Percentiles rank a stretch among this genome's conserved stretches.
Conservation (phyloP, 192 early-diverging fungal genomes). For the Entomortierella beljakovae region DNA sequence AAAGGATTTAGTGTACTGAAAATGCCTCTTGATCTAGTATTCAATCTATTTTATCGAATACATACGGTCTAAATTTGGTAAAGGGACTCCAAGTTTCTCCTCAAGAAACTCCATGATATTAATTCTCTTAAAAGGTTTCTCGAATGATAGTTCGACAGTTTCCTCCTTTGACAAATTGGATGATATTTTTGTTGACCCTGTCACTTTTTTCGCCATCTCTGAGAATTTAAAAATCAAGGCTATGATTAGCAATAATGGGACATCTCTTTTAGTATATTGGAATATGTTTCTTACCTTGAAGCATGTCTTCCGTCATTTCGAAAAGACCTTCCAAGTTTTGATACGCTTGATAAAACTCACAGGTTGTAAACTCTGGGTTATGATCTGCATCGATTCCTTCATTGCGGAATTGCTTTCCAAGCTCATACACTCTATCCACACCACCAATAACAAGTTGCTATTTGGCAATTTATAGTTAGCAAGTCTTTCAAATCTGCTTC, state of each 20-base stretch:
- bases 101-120: conserved; percentile 66
- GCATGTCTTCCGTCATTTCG: conserved; percentile 75
- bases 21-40: no score
- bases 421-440: conserved; percentile 85
- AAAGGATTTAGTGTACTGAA: no score
- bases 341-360: conserved; percentile 90
- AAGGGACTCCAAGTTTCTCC: conserved; percentile 42
- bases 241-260: neutral
- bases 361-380: conserved; percentile 93
- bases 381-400: conserved; percentile 91
- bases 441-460: conserved; percentile 90
- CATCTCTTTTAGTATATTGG: neutral
- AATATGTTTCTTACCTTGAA: conserved; percentile 52
- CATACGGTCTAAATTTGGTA: conserved; percentile 59
- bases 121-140: conserved; percentile 66
- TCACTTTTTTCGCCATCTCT: conserved; percentile 55
- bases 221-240: no score
- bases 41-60: no score
- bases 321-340: conserved; percentile 76
- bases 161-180: conserved; percentile 17
- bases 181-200: conserved; percentile 24
- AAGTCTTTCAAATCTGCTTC: neutral
- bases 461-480: neutral
- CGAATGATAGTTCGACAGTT: conserved; percentile 59
- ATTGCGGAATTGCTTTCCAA: conserved; percentile 93